phyloP scores from a whole-genome alignment of 2,329 filamentous ascomycete genomes.

The Polytolypa hystricis region DNA sequence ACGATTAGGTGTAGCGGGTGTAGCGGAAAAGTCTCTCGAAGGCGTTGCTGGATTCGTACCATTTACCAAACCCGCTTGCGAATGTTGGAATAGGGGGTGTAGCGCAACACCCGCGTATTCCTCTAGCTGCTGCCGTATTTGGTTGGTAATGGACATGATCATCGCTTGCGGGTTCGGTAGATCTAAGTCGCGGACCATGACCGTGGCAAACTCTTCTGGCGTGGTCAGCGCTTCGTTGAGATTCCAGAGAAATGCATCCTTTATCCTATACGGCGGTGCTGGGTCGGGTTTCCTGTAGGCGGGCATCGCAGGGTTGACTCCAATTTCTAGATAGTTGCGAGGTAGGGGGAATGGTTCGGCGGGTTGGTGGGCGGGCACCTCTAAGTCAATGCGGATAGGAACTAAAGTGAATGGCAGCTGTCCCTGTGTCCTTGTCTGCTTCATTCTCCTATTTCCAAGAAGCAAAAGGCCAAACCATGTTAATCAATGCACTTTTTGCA shows the following conservation, averaged over 20 bases:
- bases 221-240: constrained; percentile 88
- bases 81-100: constrained; percentile 72
- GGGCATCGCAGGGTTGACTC: constrained; percentile 54
- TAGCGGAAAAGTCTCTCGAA: constrained; percentile 37
- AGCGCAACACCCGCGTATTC: constrained; percentile 92
- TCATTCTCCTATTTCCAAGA: constrained; percentile 44
- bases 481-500: too few relatives aligned
- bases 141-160: constrained; percentile 74
- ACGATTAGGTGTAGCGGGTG: constrained; percentile 15
- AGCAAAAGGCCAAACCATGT: too few relatives aligned
- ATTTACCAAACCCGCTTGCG: constrained; percentile 11
- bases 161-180: constrained; percentile 62
- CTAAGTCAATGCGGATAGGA: constrained; percentile 91
- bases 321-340: constrained; percentile 29
- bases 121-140: constrained; percentile 89
- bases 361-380: constrained; percentile 60
- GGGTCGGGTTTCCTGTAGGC: constrained; percentile 70
- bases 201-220: constrained; percentile 88
- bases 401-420: constrained; percentile 80
- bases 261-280: constrained; percentile 75
- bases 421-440: constrained; percentile 54
- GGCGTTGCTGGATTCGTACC: constrained; percentile 18
- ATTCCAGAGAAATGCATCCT: constrained; percentile 97
- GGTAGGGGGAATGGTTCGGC: constrained; percentile 37
- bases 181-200: constrained; percentile 84